Conservation (phyloP, 768 basidiomycete species). For the Cantharellus anzutake region DNA sequence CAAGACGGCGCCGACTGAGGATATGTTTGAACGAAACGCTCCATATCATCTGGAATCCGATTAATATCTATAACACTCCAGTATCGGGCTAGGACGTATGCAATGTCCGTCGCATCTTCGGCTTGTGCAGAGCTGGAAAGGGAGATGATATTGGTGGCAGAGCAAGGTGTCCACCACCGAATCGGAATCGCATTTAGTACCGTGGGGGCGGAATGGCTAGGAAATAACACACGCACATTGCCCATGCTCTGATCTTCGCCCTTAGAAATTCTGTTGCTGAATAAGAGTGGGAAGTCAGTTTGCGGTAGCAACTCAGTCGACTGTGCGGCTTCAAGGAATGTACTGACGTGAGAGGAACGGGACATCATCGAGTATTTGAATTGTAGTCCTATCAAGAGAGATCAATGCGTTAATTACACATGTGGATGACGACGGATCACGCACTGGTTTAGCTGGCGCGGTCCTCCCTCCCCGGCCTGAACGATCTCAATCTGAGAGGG, state of each 20-base stretch:
- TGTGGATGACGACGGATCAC: slow-evolving; percentile 49
- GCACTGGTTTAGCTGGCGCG: slow-evolving; percentile 60
- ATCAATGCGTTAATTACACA: slow-evolving; percentile 11
- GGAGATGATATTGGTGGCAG: background rate
- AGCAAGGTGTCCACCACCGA: slow-evolving; percentile 29
- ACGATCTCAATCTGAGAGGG: slow-evolving; percentile 7
- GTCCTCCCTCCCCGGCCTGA: slow-evolving; percentile 7
- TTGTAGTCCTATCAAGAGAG: slow-evolving; percentile 16
- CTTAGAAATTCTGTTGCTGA: slow-evolving; percentile 59
- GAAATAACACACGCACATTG: slow-evolving; percentile 31
- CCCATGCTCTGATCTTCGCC: slow-evolving; percentile 68
- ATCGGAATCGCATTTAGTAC: slow-evolving; percentile 12
- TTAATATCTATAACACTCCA: slow-evolving; percentile 77
- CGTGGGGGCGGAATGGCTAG: background rate
- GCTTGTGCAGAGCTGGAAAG: slow-evolving; percentile 21
- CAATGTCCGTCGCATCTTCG: slow-evolving; percentile 60
- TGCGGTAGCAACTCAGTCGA: background rate
- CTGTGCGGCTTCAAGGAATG: background rate
- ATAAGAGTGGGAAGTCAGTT: background rate
- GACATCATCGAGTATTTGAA: slow-evolving; percentile 30
- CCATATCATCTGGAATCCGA: slow-evolving; percentile 77
- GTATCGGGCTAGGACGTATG: slow-evolving; percentile 47
- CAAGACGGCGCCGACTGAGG: slow-evolving; percentile 9
- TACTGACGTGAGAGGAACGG: slow-evolving; percentile 46
- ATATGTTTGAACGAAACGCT: slow-evolving; percentile 43